These are phyloP conservation scores for Neofusicoccum sp. DNA, from an alignment of 2,329 filamentous ascomycete genomes.

Conservation along the genomic window DNA sequence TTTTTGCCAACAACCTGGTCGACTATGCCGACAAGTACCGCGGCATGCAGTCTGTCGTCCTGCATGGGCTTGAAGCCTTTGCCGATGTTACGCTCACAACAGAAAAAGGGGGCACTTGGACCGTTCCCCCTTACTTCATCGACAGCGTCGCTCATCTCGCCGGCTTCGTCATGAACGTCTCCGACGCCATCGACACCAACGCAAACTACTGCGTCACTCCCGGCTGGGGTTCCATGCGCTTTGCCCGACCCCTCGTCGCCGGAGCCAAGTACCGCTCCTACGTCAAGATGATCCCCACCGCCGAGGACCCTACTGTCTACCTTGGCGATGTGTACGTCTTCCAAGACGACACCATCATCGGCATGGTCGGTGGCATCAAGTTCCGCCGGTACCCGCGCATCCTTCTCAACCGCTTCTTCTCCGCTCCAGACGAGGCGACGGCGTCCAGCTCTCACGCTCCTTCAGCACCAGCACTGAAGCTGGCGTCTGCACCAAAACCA, in stretches of 20 bases:
- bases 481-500: not conserved
- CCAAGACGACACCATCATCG: constrained; percentile 34
- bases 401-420: not conserved
- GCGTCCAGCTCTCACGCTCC: not conserved
- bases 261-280: constrained; percentile 27
- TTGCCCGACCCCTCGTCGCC: constrained; percentile 25
- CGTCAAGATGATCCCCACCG: constrained; percentile 29
- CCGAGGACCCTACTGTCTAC: constrained; percentile 35
- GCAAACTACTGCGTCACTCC: constrained; percentile 29
- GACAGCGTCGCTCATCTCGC: constrained; percentile 31
- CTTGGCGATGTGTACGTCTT: constrained; percentile 45
- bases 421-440: not conserved
- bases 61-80: constrained; percentile 41
- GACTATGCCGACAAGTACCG: constrained; percentile 38
- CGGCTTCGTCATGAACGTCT: constrained; percentile 31
- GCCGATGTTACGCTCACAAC: constrained; percentile 22
- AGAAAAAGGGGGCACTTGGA: constrained; percentile 19
- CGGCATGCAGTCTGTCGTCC: constrained; percentile 41
- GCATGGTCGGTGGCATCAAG: constrained; percentile 33
- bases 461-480: not conserved
- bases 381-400: constrained; percentile 29
- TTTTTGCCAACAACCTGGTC: constrained; percentile 37
- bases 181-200: constrained; percentile 26
- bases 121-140: constrained; percentile 28
- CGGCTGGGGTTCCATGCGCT: constrained; percentile 30